phyloP scores from a whole-genome alignment of 768 basidiomycete species.

The Lactarius evosmus region DNA sequence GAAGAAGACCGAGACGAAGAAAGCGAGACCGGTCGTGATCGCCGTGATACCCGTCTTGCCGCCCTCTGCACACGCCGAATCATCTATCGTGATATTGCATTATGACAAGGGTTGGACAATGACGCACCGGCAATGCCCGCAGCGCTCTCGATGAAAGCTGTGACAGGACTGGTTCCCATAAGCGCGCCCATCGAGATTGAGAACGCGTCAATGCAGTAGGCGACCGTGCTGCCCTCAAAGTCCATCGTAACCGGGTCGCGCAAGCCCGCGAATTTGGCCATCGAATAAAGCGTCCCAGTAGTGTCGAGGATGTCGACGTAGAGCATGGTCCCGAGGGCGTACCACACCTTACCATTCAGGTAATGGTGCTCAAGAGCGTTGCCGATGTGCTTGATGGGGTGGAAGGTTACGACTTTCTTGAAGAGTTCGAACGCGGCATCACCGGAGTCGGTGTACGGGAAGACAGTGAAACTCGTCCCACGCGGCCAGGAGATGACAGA shows the following conservation, averaged over 20 bases:
- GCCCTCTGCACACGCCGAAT: slow-evolving; percentile 52
- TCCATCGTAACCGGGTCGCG: slow-evolving; percentile 81
- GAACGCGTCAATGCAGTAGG: slow-evolving; percentile 82
- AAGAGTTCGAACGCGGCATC: slow-evolving; percentile 79
- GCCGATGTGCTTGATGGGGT: slow-evolving; percentile 56
- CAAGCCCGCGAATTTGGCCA: slow-evolving; percentile 89
- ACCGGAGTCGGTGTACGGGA: slow-evolving; percentile 68
- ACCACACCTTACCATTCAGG: slow-evolving; percentile 74
- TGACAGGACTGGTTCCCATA: slow-evolving; percentile 77
- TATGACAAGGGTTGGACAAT: slow-evolving; percentile 17
- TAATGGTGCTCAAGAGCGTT: slow-evolving; percentile 50
- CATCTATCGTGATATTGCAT: not conserved
- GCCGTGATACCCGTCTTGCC: slow-evolving; percentile 86
- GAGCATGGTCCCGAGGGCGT: slow-evolving; percentile 83
- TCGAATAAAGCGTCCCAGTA: slow-evolving; percentile 78
- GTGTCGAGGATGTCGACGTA: slow-evolving; percentile 78
- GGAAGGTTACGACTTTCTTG: slow-evolving; percentile 79
- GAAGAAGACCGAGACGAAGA: slow-evolving; percentile 85
- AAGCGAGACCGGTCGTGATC: slow-evolving; percentile 64
- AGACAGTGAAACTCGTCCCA: slow-evolving; percentile 74
- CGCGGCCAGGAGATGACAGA: slow-evolving; percentile 87
- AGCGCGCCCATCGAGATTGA: slow-evolving; percentile 78
- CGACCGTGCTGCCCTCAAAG: slow-evolving; percentile 79
- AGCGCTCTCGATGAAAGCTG: slow-evolving; percentile 79
- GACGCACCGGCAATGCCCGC: slow-evolving; percentile 66